Percentiles rank a stretch among this genome's conserved stretches.
phyloP scores from a whole-genome alignment of 352 stramenopile species.

The Phytophthora fragariaefolia region DNA sequence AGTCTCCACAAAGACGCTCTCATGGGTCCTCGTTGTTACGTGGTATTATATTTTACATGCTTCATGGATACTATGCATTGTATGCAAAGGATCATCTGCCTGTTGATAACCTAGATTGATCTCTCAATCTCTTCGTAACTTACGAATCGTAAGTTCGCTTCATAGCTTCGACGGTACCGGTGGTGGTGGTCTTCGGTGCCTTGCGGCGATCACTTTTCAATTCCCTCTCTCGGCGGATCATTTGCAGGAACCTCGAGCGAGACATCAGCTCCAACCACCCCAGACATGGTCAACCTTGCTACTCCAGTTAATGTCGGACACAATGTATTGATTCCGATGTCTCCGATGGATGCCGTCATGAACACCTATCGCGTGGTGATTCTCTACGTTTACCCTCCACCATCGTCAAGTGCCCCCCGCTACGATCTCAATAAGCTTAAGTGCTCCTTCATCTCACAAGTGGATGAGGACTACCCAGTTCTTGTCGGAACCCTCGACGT shows the following conservation, averaged over 20 bases:
- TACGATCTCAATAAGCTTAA: slow-evolving; percentile 51
- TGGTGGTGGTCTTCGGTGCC: neutral
- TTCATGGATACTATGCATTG: no score
- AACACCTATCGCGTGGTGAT: slow-evolving; percentile 46
- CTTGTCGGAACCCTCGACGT: slow-evolving; percentile 43
- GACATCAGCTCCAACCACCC: neutral
- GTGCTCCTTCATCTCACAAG: slow-evolving; percentile 34
- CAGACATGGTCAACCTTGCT: slow-evolving; percentile 19
- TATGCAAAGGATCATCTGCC: neutral
- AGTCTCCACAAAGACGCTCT: slow-evolving; percentile 9
- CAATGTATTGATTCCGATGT: slow-evolving; percentile 36
- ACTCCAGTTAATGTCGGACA: slow-evolving; percentile 4
- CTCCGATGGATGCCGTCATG: slow-evolving; percentile 61
- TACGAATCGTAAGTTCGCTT: no score
- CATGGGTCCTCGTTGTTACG: slow-evolving; percentile 8
- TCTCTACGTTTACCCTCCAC: slow-evolving; percentile 61
- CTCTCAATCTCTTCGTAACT: no score
- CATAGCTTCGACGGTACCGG: neutral
- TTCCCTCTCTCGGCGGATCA: neutral
- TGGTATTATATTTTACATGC: neutral
- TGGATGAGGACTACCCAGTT: slow-evolving; percentile 56
- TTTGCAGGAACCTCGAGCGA: neutral
- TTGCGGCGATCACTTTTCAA: neutral
- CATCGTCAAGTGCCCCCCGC: neutral
- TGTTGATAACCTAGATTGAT: slow-evolving; percentile 4